Percentiles rank a stretch among this genome's conserved stretches.
These are phyloP conservation scores for Amylostereum chailletii DNA, from an alignment of 1,284 basidiomycete genomes.

Conservation along the genomic window DNA sequence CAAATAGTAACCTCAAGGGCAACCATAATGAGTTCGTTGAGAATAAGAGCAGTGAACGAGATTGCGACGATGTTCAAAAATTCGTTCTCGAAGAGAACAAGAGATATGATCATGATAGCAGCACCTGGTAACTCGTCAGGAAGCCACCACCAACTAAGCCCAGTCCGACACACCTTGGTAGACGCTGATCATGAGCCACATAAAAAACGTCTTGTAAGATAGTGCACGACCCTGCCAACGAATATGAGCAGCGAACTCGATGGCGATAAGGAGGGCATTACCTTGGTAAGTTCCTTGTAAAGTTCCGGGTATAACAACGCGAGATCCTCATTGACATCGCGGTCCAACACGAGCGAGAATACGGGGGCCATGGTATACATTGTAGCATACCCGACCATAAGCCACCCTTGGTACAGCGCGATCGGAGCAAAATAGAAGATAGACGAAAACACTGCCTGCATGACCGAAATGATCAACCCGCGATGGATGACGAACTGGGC, in stretches of 20 bases:
- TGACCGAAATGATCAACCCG: slow-evolving; percentile 95
- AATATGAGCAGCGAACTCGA: slow-evolving; percentile 3
- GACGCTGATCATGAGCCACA: slow-evolving; percentile 95
- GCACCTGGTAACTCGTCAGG: slow-evolving; percentile 47
- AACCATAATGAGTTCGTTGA: slow-evolving; percentile 99
- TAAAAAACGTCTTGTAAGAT: slow-evolving; percentile 96
- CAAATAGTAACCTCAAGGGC: slow-evolving; percentile 96
- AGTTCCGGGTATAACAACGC: slow-evolving; percentile 95
- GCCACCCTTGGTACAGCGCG: slow-evolving; percentile 96
- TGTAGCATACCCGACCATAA: slow-evolving; percentile 97
- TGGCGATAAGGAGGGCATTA: slow-evolving; percentile 17
- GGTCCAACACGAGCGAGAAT: slow-evolving; percentile 92
- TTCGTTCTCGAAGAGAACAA: slow-evolving; percentile 94
- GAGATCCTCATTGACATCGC: slow-evolving; percentile 93
- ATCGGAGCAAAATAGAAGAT: slow-evolving; percentile 99
- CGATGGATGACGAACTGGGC: slow-evolving; percentile 99
- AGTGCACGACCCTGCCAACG: slow-evolving; percentile 72
- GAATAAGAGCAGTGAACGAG: slow-evolving; percentile 91
- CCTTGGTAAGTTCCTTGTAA: slow-evolving; percentile 97
- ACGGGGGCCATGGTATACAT: slow-evolving; percentile 98
- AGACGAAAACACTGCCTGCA: slow-evolving; percentile 94
- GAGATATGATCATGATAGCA: slow-evolving; percentile 97
- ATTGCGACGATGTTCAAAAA: slow-evolving; percentile 98
- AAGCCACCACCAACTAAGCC: neutral
- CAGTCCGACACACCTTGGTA: slow-evolving; percentile 73